Evolutionary conservation across 257 asterid species (phyloP).

Genomic region (Solanum clarkiae): DNA sequence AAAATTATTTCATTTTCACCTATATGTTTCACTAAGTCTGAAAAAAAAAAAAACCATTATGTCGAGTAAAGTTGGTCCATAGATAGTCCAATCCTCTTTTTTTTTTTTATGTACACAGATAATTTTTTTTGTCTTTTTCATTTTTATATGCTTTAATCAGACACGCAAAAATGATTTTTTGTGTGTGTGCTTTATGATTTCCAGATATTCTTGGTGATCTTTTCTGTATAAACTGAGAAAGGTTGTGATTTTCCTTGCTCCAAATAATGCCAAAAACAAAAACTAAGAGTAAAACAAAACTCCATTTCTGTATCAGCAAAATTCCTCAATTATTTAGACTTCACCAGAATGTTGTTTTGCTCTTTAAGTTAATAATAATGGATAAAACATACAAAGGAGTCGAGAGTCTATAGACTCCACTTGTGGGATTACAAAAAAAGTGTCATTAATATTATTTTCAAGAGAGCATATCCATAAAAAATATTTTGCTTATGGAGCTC

Average conservation of each 20-base stretch:
- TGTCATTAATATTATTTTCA: no score
- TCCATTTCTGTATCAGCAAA: background rate
- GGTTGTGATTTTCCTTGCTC: background rate
- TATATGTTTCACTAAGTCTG: no score
- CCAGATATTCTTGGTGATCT: background rate
- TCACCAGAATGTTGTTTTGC: background rate
- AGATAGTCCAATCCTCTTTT: background rate
- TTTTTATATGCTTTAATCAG: background rate
- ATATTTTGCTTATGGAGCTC: no score
- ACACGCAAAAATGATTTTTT: background rate
- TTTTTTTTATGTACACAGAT: background rate
- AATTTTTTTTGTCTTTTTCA: background rate
- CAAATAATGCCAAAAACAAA: background rate
- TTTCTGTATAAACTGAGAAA: background rate
- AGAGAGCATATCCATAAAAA: no score
- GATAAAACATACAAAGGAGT: background rate
- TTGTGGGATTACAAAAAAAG: fast-evolving
- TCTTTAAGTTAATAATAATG: background rate
- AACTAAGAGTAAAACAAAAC: background rate
- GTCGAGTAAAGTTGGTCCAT: background rate
- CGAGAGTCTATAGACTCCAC: background rate
- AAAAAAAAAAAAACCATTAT: no score
- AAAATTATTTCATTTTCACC: no score
- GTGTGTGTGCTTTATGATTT: background rate
- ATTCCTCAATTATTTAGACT: background rate